Conservation (phyloP, 2,329 filamentous ascomycete species). For the Fusarium goolgardi region DNA sequence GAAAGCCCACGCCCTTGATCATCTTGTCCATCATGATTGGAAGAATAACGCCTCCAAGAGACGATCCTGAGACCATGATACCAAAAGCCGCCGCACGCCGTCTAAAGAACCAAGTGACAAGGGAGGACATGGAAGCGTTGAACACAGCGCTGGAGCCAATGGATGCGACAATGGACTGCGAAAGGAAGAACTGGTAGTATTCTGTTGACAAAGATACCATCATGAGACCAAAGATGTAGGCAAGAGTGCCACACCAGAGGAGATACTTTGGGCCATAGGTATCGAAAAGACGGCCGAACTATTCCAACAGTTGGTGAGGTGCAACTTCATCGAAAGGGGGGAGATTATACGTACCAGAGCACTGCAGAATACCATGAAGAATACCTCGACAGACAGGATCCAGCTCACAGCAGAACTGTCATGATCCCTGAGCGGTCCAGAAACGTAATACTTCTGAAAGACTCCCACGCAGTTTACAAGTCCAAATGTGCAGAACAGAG, state of each 20-base stretch:
- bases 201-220: slow-evolving; percentile 66
- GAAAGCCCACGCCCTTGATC: slow-evolving; percentile 58
- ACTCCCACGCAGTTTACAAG: slow-evolving; percentile 62
- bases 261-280: slow-evolving; percentile 71
- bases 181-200: slow-evolving; percentile 60
- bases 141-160: slow-evolving; percentile 59
- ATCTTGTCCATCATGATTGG: slow-evolving; percentile 70
- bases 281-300: slow-evolving; percentile 72
- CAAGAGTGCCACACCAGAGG: slow-evolving; percentile 63
- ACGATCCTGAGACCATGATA: slow-evolving; percentile 64
- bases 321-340: slow-evolving; percentile 17
- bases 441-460: slow-evolving; percentile 70
- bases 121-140: slow-evolving; percentile 55
- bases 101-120: slow-evolving; percentile 64
- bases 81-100: slow-evolving; percentile 65
- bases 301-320: neutral
- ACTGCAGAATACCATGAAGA: slow-evolving; percentile 62
- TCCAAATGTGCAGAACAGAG: slow-evolving; percentile 59
- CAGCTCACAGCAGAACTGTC: slow-evolving; percentile 66
- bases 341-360: slow-evolving; percentile 53
- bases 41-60: slow-evolving; percentile 67
- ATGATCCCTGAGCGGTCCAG: slow-evolving; percentile 59
- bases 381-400: slow-evolving; percentile 68
- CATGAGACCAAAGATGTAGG: slow-evolving; percentile 73
- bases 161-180: slow-evolving; percentile 56